These are phyloP conservation scores for Cladosporium sp. DNA, from an alignment of 2,329 filamentous ascomycete genomes.

Conservation along the genomic window DNA sequence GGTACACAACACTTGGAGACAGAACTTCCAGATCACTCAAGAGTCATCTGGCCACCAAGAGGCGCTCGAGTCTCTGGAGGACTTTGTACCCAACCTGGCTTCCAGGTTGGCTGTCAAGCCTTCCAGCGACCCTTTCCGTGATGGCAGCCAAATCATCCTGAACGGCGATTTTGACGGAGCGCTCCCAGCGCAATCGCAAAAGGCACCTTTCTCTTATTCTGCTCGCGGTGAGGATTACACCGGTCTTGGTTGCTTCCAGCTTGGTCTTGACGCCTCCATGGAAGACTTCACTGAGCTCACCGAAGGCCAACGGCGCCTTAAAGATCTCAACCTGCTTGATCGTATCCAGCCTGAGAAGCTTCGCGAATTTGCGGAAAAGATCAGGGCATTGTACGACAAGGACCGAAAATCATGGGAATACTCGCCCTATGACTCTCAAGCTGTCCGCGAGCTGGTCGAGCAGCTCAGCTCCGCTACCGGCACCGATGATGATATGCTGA, in stretches of 20 bases:
- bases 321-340: conserved; percentile 36
- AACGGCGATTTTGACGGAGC: conserved; percentile 11
- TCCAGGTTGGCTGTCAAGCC: conserved; percentile 19
- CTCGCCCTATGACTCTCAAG: conserved; percentile 9
- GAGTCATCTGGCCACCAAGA: conserved; percentile 10
- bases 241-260: conserved; percentile 34
- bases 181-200: conserved; percentile 9
- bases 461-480: conserved; percentile 13
- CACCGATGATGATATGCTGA: conserved; percentile 13
- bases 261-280: conserved; percentile 38
- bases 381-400: conserved; percentile 16
- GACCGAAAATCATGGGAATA: conserved; percentile 8
- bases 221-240: conserved; percentile 9
- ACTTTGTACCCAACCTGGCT: conserved; percentile 21
- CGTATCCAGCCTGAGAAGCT: conserved; percentile 32
- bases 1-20: conserved; percentile 37
- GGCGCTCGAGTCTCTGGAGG: conserved; percentile 11
- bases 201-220: conserved; percentile 12
- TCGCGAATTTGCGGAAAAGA: conserved; percentile 22
- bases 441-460: conserved; percentile 18
- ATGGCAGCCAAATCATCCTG: conserved; percentile 8
- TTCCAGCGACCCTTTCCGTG: conserved; percentile 1
- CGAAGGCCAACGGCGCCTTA: conserved; percentile 39
- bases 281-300: conserved; percentile 41
- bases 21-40: conserved; percentile 15